Base-by-base conservation (phyloP, 2,329 filamentous ascomycete species). In the Curvularia hawaiiensis region DNA sequence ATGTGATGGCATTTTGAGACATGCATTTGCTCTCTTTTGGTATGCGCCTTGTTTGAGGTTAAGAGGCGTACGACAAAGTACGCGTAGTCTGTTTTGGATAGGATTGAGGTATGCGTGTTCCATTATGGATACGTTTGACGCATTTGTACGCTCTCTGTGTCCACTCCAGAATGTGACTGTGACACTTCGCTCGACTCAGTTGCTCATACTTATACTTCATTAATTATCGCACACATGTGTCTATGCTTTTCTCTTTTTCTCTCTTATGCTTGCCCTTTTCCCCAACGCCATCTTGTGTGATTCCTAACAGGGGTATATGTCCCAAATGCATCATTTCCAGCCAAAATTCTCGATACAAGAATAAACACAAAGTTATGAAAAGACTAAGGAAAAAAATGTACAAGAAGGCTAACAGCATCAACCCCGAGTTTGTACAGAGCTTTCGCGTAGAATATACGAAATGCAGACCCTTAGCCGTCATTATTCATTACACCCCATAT, bases 401-500 rank as follows among this genome's bases (percentile, higher is more conserved):
- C 35, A 38, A 38, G 35, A 38, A 38, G 16, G 16, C n/a, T 38
- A 38, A 38, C 6, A 18, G 35, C 35, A 38, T 16, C 16, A n/a
- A 18, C 3, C 16, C 5, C 35, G 5, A 38, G 14, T 38, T 18
- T 18, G 18, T 18, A 38, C 35, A 38, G 16, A 38, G 16, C 35
- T 18, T 38, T 18, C 35, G 35, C 35, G 16, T 38, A 6, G 14
- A 8, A 18, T 18, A 38, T 38, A 38, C 16, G 16, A 38, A 35
- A 18, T 6, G 35, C 35, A 38, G 35, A 38, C 7, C 16, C n/a
- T 5, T 18, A 18, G 6, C 14, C 35, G 16, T n/a, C 35, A 9
- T 38, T n/a, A 18, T 50, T 50, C 52, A 45, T 54, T 38, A 54
- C 16, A 53, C 38, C 11, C 54, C 50, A 18, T 57, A 39, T 5